phyloP scores from a whole-genome alignment of 805 yeast genomes.

The Spathaspora arborariae region DNA sequence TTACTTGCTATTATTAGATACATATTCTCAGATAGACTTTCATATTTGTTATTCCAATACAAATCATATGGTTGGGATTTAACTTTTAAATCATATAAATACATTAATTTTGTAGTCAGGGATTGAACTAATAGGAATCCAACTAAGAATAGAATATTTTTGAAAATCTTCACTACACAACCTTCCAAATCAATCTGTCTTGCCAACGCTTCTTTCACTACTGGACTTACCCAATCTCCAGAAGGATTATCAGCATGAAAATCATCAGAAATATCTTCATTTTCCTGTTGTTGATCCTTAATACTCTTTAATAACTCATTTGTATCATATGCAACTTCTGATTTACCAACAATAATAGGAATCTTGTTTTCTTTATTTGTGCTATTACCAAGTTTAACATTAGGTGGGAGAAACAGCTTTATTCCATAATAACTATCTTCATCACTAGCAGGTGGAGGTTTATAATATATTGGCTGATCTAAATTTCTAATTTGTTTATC shows the following conservation, averaged over 20 bases:
- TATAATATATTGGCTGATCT: conserved; percentile 24
- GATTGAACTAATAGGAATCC: conserved; percentile 21
- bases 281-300: conserved; percentile 7
- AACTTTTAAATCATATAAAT: conserved; percentile 7
- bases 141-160: conserved; percentile 23
- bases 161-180: conserved; percentile 29
- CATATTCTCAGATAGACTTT: conserved; percentile 4
- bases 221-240: conserved; percentile 40
- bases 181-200: conserved; percentile 42
- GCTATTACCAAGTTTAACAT: conserved; percentile 4
- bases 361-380: conserved; percentile 5
- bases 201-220: conserved; percentile 40
- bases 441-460: conserved; percentile 25
- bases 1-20: neutral
- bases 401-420: conserved; percentile 24
- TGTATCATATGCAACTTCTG: neutral
- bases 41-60: neutral
- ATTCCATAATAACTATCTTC: conserved; percentile 23
- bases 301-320: neutral
- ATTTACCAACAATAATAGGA: conserved; percentile 9
- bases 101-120: conserved; percentile 9
- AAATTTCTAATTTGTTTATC: conserved; percentile 1
- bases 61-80: conserved; percentile 3
- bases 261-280: conserved; percentile 9
- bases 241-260: conserved; percentile 11